Conservation (phyloP, 306 rosid genomes). For the Casuarina glauca region DNA sequence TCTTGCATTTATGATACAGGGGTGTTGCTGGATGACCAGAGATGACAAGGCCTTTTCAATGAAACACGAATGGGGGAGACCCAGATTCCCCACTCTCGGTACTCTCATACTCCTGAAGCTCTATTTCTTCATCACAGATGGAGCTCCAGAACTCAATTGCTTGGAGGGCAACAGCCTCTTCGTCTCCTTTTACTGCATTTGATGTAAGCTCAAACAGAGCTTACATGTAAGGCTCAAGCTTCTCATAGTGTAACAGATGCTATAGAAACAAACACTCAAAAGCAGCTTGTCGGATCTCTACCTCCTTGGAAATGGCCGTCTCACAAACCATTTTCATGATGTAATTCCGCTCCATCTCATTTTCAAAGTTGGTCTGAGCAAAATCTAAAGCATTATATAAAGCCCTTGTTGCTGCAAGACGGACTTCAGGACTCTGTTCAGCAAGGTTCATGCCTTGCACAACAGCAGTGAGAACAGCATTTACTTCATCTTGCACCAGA, state of each 20-base stretch:
- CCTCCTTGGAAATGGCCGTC: constrained; percentile 39
- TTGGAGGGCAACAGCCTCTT: constrained; percentile 37
- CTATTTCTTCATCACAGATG: constrained; percentile 41
- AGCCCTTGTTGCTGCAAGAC: constrained; percentile 41
- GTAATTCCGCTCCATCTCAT: constrained; percentile 37
- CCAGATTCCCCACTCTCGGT: constrained; percentile 29
- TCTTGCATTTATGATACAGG: too few relatives aligned
- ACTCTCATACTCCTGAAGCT: constrained; percentile 33
- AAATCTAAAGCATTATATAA: constrained; percentile 39
- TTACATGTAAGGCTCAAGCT: constrained; percentile 39
- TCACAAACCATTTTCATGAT: constrained; percentile 41
- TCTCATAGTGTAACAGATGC: constrained; percentile 36
- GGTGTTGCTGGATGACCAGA: constrained; percentile 7
- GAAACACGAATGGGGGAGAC: constrained; percentile 24
- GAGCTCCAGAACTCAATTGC: constrained; percentile 48
- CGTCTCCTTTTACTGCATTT: constrained; percentile 39
- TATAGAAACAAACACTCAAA: constrained; percentile 45
- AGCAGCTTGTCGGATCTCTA: constrained; percentile 37
- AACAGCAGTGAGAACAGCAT: constrained; percentile 38
- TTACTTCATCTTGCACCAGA: constrained; percentile 34
- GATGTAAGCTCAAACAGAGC: constrained; percentile 40
- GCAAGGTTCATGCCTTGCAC: constrained; percentile 42
- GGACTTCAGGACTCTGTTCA: constrained; percentile 35
- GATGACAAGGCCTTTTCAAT: constrained; percentile 33
- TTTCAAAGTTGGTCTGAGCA: constrained; percentile 37